These are phyloP conservation scores for Polyrhizophydium stewartii DNA, from an alignment of 371 early-diverging fungal species.

Conservation along the genomic window DNA sequence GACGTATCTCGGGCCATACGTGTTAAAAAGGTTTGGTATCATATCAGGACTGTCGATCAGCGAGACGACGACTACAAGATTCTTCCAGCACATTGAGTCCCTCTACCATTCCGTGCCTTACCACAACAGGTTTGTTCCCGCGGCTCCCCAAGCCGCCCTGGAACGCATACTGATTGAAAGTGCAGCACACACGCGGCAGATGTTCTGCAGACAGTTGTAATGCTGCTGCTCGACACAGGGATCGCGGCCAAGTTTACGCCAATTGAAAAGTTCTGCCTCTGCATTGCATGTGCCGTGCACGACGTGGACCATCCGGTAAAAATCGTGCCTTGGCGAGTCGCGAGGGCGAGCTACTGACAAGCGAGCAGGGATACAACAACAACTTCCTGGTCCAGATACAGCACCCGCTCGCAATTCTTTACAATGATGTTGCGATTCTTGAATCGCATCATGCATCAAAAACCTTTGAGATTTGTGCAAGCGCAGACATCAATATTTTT, in stretches of 20 bases:
- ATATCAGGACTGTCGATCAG: constrained; percentile 29
- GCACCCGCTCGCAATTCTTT: constrained; percentile 45
- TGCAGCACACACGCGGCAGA: constrained; percentile 47
- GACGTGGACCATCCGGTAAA: constrained; percentile 53
- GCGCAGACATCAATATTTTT: constrained; percentile 38
- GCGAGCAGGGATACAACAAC: constrained; percentile 40
- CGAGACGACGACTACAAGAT: constrained; percentile 17
- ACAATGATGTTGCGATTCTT: constrained; percentile 50
- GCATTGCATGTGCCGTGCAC: constrained; percentile 47
- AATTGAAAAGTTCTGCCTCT: constrained; percentile 39
- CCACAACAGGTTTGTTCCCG: constrained; percentile 45
- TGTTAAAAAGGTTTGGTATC: constrained; percentile 36
- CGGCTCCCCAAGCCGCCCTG: too few relatives aligned
- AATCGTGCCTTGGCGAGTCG: too few relatives aligned
- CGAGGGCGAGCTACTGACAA: too few relatives aligned
- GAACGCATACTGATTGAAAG: too few relatives aligned
- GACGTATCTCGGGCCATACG: constrained; percentile 31
- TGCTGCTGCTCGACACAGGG: constrained; percentile 32
- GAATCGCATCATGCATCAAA: constrained; percentile 48
- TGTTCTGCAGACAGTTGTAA: constrained; percentile 43
- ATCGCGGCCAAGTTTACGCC: constrained; percentile 36
- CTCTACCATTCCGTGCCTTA: constrained; percentile 36
- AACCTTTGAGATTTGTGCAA: constrained; percentile 42
- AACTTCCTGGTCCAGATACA: constrained; percentile 41
- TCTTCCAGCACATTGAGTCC: constrained; percentile 30